Conservation (phyloP, 2,329 filamentous ascomycete genomes). For the Akanthomyces uredinophilus region DNA sequence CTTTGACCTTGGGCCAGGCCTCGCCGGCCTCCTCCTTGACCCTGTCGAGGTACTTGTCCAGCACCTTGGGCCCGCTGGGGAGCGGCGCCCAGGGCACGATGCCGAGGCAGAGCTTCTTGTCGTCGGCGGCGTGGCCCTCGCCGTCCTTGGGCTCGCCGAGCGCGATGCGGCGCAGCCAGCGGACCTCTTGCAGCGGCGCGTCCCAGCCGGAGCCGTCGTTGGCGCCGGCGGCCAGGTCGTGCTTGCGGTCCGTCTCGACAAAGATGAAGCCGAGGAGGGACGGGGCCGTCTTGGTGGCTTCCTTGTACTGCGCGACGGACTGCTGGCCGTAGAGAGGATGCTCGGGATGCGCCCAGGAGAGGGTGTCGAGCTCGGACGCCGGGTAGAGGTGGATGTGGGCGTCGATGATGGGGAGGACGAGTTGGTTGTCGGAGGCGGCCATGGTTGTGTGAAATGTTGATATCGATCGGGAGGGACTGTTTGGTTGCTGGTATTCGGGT, state of each 20-base stretch:
- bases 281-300: slow-evolving; percentile 35
- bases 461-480: background rate
- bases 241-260: slow-evolving; percentile 73
- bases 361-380: slow-evolving; percentile 55
- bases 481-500: background rate
- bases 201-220: slow-evolving; percentile 55
- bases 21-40: slow-evolving; percentile 58
- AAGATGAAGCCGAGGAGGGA: slow-evolving; percentile 69
- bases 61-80: slow-evolving; percentile 52
- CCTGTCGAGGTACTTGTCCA: slow-evolving; percentile 60
- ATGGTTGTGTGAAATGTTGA: background rate
- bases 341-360: slow-evolving; percentile 63
- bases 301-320: slow-evolving; percentile 59
- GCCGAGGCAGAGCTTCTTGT: slow-evolving; percentile 54
- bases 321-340: slow-evolving; percentile 58
- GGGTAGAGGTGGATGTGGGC: slow-evolving; percentile 90
- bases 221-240: slow-evolving; percentile 46
- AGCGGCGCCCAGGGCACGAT: slow-evolving; percentile 86
- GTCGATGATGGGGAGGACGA: slow-evolving; percentile 66
- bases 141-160: slow-evolving; percentile 51
- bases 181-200: slow-evolving; percentile 66
- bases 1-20: slow-evolving; percentile 64
- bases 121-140: slow-evolving; percentile 48
- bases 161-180: slow-evolving; percentile 61
- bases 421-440: slow-evolving; percentile 9